Evolutionary conservation across 169 alveolate species (phyloP), one percentile per base, ranked within the genome.

Genomic region (Toxoplasma gondii): DNA sequence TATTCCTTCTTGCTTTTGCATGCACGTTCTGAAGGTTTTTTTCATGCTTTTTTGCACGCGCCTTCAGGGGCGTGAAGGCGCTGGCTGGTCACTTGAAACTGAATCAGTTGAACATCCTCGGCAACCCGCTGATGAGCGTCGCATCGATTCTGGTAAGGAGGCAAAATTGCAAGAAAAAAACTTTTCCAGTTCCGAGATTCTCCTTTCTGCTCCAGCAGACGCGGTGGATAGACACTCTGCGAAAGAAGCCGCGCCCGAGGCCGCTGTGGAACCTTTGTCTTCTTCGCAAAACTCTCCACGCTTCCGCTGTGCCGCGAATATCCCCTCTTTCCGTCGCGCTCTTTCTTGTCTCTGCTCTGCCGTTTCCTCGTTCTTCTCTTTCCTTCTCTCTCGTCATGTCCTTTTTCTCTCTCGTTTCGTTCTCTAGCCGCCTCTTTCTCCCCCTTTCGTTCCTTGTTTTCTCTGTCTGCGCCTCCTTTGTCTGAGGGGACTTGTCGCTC

Each of bases 71-170:
- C 27, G 84, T 74, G 43, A 31, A 74, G 43, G 84, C 84, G 1
- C 84, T 74, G 44, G 84, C 84, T 4, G 43, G 19, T 22, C 84
- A 74, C 44, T 44, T 74, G 84, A 74, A 74, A n/a, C 84, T 74
- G 24, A 74, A 17, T 12, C 84, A 74, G 84, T n/a, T 74, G 84
- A 74, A 74, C 19, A 17, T 74, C n/a, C 84, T 74, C 27, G 84
- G 84, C 38, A 74, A 74, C n/a, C 84, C 84, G 17, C 84, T 74
- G 43, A 31, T 74, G 43, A 36, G 34, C 17, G 69, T 19, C 24
- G 34, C 90, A 5, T 36, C 90, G 36, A 27, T 64, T 31, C 36
- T 43, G 69, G 38, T 41, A 39, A 36, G 31, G 90, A 36, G 34
- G 90, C 39, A 41, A 67, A 17, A 2, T 22, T 67, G 29, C 0